Base-by-base conservation (phyloP, 1,139 yeast genomes). In the Yamadazyma songkhlaensis region DNA sequence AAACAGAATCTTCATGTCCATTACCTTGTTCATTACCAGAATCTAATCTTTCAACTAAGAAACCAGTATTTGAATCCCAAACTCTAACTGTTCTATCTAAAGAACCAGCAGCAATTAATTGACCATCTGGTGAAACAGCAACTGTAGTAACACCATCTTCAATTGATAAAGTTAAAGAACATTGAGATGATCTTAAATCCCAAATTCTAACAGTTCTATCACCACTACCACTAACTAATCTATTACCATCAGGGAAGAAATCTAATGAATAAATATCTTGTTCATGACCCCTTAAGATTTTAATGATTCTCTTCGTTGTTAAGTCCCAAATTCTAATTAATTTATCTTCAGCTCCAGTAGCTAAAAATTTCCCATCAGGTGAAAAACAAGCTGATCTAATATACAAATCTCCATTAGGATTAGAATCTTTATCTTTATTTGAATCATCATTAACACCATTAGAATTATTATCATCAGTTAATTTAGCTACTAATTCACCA, bases 71-170 rank as follows among this genome's bases (percentile, higher is more conserved):
- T 10, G 96, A 85, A 65, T 90, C 97, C 97, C 98, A 92, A 33
- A 92, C 96, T 47, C 97, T 78, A 35, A 92, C 97, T 17, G 96
- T 86, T 64, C 95, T 78, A 67, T 92, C 98, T 48, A 92, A 77
- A 31, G 96, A 86, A 38, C 98, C 98, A 12, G 97, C 98, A 33
- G 97, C 97, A 51, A 92, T 89, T 51, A 83, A 78, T 52, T 84
- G 80, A 29, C 97, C 97, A 62, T 92, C 96, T 36, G 97, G 96
- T 13, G 96, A 86, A 25, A 90, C 95, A 11, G 97, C 96, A 34
- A 92, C 97, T 0, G 98, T 92, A 39, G 97, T 92, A 36, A 92
- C 97, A 48, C 97, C 98, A 58, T 92, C 98, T 63, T 92, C 97
- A 51, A 92, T 90, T 24, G 90, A 81, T 52, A 88, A 74, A 36